phyloP scores from a whole-genome alignment of 1,284 basidiomycete species.

The Fomitopsis palustris region DNA sequence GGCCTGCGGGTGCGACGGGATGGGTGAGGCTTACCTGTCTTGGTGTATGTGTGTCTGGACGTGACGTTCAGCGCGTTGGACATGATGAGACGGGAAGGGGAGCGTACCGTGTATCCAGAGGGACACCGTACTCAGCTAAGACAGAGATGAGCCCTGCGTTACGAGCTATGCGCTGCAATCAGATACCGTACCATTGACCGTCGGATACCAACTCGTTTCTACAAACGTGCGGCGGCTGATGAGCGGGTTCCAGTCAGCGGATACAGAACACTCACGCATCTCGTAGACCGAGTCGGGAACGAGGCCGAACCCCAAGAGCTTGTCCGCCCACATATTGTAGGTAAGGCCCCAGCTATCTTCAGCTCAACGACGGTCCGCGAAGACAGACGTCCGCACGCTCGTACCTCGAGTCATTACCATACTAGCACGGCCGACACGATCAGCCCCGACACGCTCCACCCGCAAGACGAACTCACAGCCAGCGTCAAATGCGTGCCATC shows the following conservation, averaged over 20 bases:
- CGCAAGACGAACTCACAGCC: conserved; percentile 32
- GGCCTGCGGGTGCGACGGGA: not conserved
- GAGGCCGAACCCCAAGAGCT: conserved; percentile 55
- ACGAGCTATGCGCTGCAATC: not conserved
- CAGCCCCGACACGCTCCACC: not conserved
- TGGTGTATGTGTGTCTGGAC: conserved; percentile 59
- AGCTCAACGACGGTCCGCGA: not conserved
- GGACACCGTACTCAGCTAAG: conserved; percentile 46
- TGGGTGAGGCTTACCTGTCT: conserved; percentile 41
- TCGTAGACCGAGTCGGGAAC: conserved; percentile 61
- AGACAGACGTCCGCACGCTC: not conserved
- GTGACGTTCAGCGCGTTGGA: no score
- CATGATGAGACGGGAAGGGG: no score
- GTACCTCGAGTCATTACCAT: conserved; percentile 44
- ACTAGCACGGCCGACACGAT: conserved; percentile 28
- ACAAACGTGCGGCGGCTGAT: no score
- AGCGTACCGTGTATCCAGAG: conserved; percentile 46
- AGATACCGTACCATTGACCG: conserved; percentile 38
- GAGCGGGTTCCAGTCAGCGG: not conserved
- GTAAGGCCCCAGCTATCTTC: conserved; percentile 54
- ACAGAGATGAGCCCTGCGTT: conserved; percentile 24
- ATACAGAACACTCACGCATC: conserved; percentile 42
- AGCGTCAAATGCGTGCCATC: conserved; percentile 52
- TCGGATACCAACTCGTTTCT: conserved; percentile 66
- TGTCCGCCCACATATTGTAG: conserved; percentile 68